Evolutionary conservation across 176 grass and related monocot species (phyloP), one percentile per base, ranked within the genome.

Genomic region (Carex scoparia): DNA sequence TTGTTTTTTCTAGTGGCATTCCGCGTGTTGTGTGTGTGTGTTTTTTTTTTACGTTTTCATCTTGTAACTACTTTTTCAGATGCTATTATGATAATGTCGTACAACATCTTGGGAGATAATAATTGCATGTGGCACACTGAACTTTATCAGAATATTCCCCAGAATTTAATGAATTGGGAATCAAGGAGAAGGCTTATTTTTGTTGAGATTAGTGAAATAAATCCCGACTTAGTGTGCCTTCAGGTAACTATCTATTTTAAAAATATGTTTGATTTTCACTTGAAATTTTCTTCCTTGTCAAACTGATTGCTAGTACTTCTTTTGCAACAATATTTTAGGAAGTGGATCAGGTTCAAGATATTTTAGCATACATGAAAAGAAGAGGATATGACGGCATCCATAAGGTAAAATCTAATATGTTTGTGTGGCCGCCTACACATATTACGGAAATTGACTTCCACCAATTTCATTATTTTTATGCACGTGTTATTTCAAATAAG

Each of bases 21-120:
- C 13, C 10, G 15, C 3, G 16, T 33, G 1, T 74, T 74, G 70
- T 74, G 18, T 1, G 15, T 77, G 23, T 23, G 23, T 23, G 23
- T 31, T 57, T 63, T 68, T 63, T 9, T 44, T 35, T 55, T 0
- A 37, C 76, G 1, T 53, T 42, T 70, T 73, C 51, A 65, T 66
- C 16, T 55, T 32, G 10, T 68, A 37, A 69, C n/a, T 81, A 15
- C 44, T 10, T 9, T 63, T 51, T 10, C 81, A 97, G 94, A 94
- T 80, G 42, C 81, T 8, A 92, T 89, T 69, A 85, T 90, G 56
- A 90, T 97, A 86, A 90, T 94, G 87, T 93, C 94, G 42, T 94
- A 97, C 82, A 94, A 97, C 82, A 97, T 97, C 35, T 87, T 97
- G 90, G 94, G 90, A 42, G 90, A 93, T 87, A 46, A 87, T 84